Conservation (phyloP, 305 asterid genomes). For the Solanum hybrid region DNA sequence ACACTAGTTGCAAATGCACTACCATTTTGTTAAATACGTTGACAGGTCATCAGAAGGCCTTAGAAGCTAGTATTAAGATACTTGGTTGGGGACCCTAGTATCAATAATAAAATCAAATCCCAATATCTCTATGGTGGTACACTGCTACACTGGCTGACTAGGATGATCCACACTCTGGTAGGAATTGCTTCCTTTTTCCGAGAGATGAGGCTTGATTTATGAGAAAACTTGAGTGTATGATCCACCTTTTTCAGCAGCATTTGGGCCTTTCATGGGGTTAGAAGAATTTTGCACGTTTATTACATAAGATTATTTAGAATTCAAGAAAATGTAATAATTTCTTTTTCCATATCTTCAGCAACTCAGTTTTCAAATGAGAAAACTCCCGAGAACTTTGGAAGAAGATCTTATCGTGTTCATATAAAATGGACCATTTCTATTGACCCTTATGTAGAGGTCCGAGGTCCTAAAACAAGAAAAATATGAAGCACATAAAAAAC, state of each 20-base stretch:
- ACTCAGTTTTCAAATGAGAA: background rate
- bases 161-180: background rate
- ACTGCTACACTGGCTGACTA: background rate
- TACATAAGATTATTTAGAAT: background rate
- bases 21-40: background rate
- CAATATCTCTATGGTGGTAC: background rate
- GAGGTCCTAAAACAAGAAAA: slow-evolving; percentile 31
- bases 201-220: background rate
- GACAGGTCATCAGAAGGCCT: background rate
- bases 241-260: background rate
- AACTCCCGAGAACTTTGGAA: background rate
- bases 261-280: background rate
- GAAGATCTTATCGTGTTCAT: slow-evolving; percentile 36
- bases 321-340: background rate
- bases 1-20: background rate
- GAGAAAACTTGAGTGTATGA: background rate
- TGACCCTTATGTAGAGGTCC: slow-evolving; percentile 39
- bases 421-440: slow-evolving; percentile 60
- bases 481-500: background rate
- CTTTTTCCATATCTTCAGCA: background rate
- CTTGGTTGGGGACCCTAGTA: background rate
- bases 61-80: background rate
- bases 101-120: background rate
- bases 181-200: background rate
- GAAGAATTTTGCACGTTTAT: background rate